Conservation (phyloP, 176 grass and related monocot genomes). For the Elymus sibiricus region DNA sequence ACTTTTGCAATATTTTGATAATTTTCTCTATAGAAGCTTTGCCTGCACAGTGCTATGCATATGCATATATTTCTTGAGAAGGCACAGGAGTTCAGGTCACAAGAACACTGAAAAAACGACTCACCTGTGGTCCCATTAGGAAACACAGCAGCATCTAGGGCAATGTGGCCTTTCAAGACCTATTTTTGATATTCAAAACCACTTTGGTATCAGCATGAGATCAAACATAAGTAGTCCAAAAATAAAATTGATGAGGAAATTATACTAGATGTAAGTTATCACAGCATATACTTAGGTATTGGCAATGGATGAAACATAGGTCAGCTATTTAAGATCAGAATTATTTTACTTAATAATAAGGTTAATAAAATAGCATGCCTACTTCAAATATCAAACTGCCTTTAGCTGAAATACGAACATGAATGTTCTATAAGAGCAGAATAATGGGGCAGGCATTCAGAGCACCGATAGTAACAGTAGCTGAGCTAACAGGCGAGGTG, state of each 20-base stretch:
- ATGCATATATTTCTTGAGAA: not conserved
- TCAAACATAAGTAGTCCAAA: not conserved
- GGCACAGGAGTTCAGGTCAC: not conserved
- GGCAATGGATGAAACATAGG: not conserved
- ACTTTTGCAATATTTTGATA: not conserved
- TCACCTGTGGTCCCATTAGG: conserved; percentile 96
- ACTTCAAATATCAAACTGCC: not conserved
- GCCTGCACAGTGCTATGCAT: not conserved
- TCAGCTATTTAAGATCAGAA: not conserved
- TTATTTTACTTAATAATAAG: not conserved
- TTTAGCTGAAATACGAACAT: not conserved
- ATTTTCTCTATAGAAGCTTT: not conserved
- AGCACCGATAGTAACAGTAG: not conserved
- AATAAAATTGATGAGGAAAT: not conserved
- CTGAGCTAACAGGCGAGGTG: not conserved
- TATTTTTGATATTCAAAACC: conserved; percentile 32
- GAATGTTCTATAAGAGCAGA: not conserved
- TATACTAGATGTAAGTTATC: not conserved
- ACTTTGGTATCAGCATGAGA: conserved; percentile 9
- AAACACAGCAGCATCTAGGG: conserved; percentile 66
- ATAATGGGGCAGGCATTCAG: not conserved
- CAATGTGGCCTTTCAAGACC: conserved; percentile 91
- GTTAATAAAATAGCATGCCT: not conserved
- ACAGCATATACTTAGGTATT: not conserved
- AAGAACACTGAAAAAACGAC: not conserved